phyloP scores from a whole-genome alignment of 768 basidiomycete genomes.

The Xerocomus potaroensis region DNA sequence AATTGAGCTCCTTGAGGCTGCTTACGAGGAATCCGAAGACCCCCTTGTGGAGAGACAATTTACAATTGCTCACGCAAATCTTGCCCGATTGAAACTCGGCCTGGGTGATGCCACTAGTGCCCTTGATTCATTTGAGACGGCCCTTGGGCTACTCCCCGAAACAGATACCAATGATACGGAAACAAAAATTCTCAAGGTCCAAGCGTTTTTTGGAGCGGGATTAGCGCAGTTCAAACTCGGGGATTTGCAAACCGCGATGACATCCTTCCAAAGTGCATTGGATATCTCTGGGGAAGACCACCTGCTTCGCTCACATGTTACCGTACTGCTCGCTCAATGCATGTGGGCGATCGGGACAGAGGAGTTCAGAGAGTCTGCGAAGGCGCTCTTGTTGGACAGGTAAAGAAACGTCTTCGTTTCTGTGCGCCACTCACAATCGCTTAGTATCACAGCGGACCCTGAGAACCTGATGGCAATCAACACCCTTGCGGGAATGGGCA shows the following conservation, averaged over 20 bases:
- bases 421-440: constrained; percentile 12
- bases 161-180: constrained; percentile 34
- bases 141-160: constrained; percentile 62
- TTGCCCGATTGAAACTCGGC: constrained; percentile 73
- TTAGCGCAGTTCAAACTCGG: constrained; percentile 65
- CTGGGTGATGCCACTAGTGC: constrained; percentile 55
- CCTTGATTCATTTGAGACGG: constrained; percentile 66
- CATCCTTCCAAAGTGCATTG: constrained; percentile 63
- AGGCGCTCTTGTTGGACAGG: constrained; percentile 79
- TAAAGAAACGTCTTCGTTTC: constrained; percentile 32
- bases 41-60: constrained; percentile 72
- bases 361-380: constrained; percentile 74
- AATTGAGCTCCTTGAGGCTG: constrained; percentile 72
- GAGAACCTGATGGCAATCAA: constrained; percentile 81
- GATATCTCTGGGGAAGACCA: constrained; percentile 47
- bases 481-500: constrained; percentile 84
- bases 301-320: constrained; percentile 59
- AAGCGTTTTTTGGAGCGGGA: constrained; percentile 68
- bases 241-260: constrained; percentile 59
- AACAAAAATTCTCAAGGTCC: constrained; percentile 46
- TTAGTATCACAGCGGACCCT: constrained; percentile 71
- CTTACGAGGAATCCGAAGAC: constrained; percentile 87
- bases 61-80: constrained; percentile 74
- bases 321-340: constrained; percentile 76
- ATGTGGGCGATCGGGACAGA: constrained; percentile 80